Conservation (phyloP, 108 stramenopile species). For the Nannochloropsis salina region DNA sequence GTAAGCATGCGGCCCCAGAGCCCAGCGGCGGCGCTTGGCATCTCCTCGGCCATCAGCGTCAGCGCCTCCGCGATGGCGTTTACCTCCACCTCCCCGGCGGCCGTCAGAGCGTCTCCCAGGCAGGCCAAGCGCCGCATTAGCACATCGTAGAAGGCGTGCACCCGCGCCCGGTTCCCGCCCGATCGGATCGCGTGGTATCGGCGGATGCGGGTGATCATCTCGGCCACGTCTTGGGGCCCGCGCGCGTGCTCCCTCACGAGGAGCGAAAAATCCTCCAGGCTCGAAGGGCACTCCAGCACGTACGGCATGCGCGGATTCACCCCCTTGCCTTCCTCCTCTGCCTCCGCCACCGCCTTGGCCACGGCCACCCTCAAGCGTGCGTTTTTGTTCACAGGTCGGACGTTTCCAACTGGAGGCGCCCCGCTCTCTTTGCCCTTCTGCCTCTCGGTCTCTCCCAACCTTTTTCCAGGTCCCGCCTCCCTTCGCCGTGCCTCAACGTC, state of each 20-base stretch:
- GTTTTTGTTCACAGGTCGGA: background rate
- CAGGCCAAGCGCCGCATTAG: conserved; percentile 70
- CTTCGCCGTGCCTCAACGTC: conserved; percentile 66
- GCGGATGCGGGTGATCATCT: conserved; percentile 73
- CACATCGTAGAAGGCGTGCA: conserved; percentile 91
- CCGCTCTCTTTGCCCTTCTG: background rate
- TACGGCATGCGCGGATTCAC: conserved; percentile 73
- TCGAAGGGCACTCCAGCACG: conserved; percentile 80
- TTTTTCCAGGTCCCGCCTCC: background rate
- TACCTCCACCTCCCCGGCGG: conserved; percentile 67
- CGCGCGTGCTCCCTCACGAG: conserved; percentile 68
- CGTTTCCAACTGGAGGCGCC: too few species aligned
- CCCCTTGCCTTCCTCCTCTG: conserved; percentile 17
- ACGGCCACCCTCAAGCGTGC: conserved; percentile 55
- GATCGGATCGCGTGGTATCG: conserved; percentile 64
- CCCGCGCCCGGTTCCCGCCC: conserved; percentile 67
- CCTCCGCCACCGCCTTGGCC: conserved; percentile 74
- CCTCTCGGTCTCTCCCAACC: background rate
- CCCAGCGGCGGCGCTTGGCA: conserved; percentile 70
- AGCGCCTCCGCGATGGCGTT: conserved; percentile 63
- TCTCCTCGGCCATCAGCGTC: conserved; percentile 73
- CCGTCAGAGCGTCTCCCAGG: conserved; percentile 49
- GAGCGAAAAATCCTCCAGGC: conserved; percentile 75
- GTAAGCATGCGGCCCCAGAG: conserved; percentile 72
- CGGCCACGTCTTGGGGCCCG: conserved; percentile 60